Evolutionary conservation across 2,329 filamentous ascomycete species (phyloP), one percentile per base, ranked within the genome.

Genomic region (Juglanconis sp.): DNA sequence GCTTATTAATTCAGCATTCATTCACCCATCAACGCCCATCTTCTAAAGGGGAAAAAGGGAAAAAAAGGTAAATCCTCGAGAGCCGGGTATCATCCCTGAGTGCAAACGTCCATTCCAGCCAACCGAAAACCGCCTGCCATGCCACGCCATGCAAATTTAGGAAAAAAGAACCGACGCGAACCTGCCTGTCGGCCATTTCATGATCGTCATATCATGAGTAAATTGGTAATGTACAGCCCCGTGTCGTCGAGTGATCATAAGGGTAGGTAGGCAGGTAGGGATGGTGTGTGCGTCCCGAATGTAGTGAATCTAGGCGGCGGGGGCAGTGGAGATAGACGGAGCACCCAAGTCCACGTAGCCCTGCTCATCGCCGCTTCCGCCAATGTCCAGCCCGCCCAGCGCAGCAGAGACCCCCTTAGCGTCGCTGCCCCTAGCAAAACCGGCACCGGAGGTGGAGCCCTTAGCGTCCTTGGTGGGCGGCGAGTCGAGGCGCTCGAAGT

Each of bases 401-500:
- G 47, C 11, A 36, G 58, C 58, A 57, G 58, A 42, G 53, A 60
- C 24, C 17, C 53, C 58, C 53, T 57, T 59, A 48, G 47, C 53
- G 56, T 58, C 60, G 30, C 40, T 52, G 56, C 60, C 56, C 56
- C 59, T 58, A 47, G 44, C 56, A 55, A 50, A 30, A 46, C 42
- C 42, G 42, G 38, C 53, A 38, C 32, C 56, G 11, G 36, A 49
- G 17, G 11, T 35, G 34, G 61, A 38, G 53, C 48, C 44, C 56
- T 60, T 62, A 46, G 59, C 44, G 55, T 68, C 66, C 60, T 68
- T 64, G 55, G 68, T 49, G 69, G 76, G 72, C 1, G 80, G 80
- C 10, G 82, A 83, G 66, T 89, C 86, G 5, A 89, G 72, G 66
- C 85, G 86, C 69, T 84, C 86, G 71, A 98, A 97, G 65, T 91